Evolutionary conservation across 495 filamentous ascomycete species (phyloP), one percentile per base, ranked within the genome.

Genomic region (Penicillium atrosanguineum): DNA sequence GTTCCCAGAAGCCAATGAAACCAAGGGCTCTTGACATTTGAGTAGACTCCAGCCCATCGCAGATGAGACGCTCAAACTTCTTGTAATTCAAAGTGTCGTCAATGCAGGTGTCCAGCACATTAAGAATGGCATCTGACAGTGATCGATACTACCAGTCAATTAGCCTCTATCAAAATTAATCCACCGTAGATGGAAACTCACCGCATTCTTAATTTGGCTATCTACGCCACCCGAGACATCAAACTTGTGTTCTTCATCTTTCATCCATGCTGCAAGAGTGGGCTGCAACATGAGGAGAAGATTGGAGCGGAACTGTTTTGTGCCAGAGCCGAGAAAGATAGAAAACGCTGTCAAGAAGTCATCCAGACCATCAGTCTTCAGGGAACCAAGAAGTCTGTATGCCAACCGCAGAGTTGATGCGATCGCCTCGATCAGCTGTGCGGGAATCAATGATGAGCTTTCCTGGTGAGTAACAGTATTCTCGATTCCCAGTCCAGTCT

Each of bases 1-100:
- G 54, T 46, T 82, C 81, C 85, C 85, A 90, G 50, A 83, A 72
- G 6, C 72, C 70, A 21, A 87, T 64, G 26, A 83, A 79, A 5
- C 62, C 55, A 49, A 81, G 83, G 14, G 77, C 74, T 25, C 83
- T 73, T 4, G 62, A 64, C 19, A 72, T 75, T 47, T 87, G 80
- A 9, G 70, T 71, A 37, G 79, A 83, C 40, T 77, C 61, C 9
- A 91, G 71, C 7, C 83, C 80, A 34, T 83, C 72, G 31, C 77
- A 71, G 1, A 89, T 65, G 20, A 89, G 66, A 0, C 60, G 55
- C 49, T 83, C 77, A 25, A 87, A 71, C 16, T 60, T 67, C 40
- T 68, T 56, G 55, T 6, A 65, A 63, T 53, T 84, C 72, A 3
- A 14, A 12, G 14, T 12, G 47, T 75, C 63, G 40, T 62, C 54